phyloP scores from a whole-genome alignment of 2,329 filamentous ascomycete genomes.

The Alternaria sp. region DNA sequence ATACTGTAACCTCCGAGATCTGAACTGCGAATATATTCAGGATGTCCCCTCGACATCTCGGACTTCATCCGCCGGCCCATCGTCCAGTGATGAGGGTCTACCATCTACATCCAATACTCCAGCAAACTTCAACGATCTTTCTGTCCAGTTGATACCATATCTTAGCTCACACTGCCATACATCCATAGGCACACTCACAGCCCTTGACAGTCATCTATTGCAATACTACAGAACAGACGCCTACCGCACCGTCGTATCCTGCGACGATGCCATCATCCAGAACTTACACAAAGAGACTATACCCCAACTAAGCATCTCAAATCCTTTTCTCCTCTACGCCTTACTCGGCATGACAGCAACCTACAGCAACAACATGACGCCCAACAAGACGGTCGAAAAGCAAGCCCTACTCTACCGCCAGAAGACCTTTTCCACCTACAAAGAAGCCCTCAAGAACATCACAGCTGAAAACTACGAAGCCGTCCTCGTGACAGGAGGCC shows the following conservation, averaged over 20 bases:
- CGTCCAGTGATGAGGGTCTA: not conserved
- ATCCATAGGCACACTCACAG: slow-evolving; percentile 29
- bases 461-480: slow-evolving; percentile 42
- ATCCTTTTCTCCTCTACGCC: slow-evolving; percentile 33
- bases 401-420: slow-evolving; percentile 33
- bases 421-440: slow-evolving; percentile 35
- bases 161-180: slow-evolving; percentile 27
- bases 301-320: slow-evolving; percentile 27
- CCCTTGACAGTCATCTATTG: slow-evolving; percentile 27
- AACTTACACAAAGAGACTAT: slow-evolving; percentile 31
- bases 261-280: slow-evolving; percentile 21
- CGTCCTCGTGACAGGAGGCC: slow-evolving; percentile 33
- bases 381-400: slow-evolving; percentile 18
- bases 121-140: slow-evolving; percentile 21
- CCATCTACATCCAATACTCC: not conserved
- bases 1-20: slow-evolving; percentile 34
- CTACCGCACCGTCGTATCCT: slow-evolving; percentile 31
- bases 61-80: not conserved
- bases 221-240: slow-evolving; percentile 34
- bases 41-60: slow-evolving; percentile 10
- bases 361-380: slow-evolving; percentile 22
- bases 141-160: slow-evolving; percentile 10
- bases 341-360: slow-evolving; percentile 37
- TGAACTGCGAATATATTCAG: slow-evolving; percentile 34
- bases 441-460: slow-evolving; percentile 34